Evolutionary conservation across 1,139 yeast genomes (phyloP), one percentile per base, ranked within the genome.

Genomic region (Lodderomyces theae): DNA sequence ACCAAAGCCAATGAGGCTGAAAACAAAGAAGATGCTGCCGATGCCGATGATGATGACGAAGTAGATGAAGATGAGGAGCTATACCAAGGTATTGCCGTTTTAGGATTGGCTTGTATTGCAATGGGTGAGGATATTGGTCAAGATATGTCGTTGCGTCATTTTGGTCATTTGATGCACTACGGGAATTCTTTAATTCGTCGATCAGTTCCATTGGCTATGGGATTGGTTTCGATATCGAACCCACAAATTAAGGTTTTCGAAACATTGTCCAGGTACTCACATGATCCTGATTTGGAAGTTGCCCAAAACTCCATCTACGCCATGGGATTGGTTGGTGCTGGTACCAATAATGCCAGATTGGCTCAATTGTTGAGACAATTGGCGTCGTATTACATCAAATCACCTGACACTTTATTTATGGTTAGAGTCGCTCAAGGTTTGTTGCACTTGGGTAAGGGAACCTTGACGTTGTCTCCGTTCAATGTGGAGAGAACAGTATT

Each of bases 41-140:
- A 53, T 22, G 58, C 54, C 26, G 53, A 50, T n/a, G 60, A 55
- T 50, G 60, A 33, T 39, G 61, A 47, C 52, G 67, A 47, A 45
- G 63, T 44, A 30, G 64, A 51, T 29, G 81, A 77, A 42, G 77
- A 74, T 39, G 88, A 82, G 48, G 84, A 81, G 51, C 76, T 83
- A 44, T 79, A 79, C 55, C 89, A 89, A 57, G 95, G 90, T 1
- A 87, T 87, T 57, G 95, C 97, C 4, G 97, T 94, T 16, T 74
- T 94, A 41, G 98, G 98, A 45, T 77, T 94, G 52, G 98, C 97
- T 0, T 77, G 86, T 52, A 86, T 94, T 58, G 95, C 97, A 21
- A 84, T 94, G 88, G 98, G 99, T 48, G 99, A 94, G 64, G 96
- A 88, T 50, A 87, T 94, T 63, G 98, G 98, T 32, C 95, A 86